Base-by-base conservation (phyloP, 2,329 filamentous ascomycete genomes). In the Blastomyces parvus region DNA sequence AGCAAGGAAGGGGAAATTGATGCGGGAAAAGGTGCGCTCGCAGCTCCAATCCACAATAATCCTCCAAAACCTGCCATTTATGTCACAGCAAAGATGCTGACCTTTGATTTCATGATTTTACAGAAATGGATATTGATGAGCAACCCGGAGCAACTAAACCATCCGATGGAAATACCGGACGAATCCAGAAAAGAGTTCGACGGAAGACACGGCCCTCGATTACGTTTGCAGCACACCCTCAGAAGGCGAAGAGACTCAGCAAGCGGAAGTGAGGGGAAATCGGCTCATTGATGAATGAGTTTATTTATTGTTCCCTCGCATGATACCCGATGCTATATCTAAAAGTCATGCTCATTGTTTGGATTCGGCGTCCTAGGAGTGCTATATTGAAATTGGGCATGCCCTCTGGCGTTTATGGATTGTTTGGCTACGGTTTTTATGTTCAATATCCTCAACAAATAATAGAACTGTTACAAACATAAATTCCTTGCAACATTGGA, bases 91-190 rank as follows among this genome's bases (percentile, higher is more conserved):
- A 9, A 27, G 65, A 68, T 63, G 69, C 59, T 60, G 52, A 58
- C 42, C 42, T n/a, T 63, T 25, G 17, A 14, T 36, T 36, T 36
- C 33, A 36, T 36, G 33, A 42, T 46, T 61, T 59, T 62, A 52
- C 61, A 77, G 76, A 71, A 33, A 78, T 79, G 77, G 77, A 78
- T 48, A 67, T 78, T 62, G 77, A 78, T 62, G 68, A 67, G n/a
- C 60, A 50, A 53, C 59, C 67, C 13, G 59, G 61, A 40, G 67
- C 65, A 60, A 67, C 70, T 25, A 69, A 69, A 55, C 67, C 63
- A 59, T 65, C 61, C 38, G 65, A 71, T 11, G 69, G 70, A 3
- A 72, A 74, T 60, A 65, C 69, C n/a, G 69, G 68, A n/a, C 72
- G 75, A 61, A 71, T 78, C 62, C 74, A 75, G 58, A 79, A 78